phyloP scores from a whole-genome alignment of 352 stramenopile species.

The Phytophthora litchii region DNA sequence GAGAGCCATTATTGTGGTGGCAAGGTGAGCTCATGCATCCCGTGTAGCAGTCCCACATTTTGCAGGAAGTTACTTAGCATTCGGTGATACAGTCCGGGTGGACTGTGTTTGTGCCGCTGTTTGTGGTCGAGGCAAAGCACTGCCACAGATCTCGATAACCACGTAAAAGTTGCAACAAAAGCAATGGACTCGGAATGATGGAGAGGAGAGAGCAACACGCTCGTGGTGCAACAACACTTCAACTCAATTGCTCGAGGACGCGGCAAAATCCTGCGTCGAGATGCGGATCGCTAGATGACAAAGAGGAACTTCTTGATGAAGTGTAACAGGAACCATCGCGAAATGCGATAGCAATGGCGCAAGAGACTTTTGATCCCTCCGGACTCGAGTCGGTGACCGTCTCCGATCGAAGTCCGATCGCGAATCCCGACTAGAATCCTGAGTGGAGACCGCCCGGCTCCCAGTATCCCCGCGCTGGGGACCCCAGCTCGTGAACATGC shows the following conservation, averaged over 20 bases:
- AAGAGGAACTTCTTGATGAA: not conserved
- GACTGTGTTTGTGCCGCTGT: slow-evolving; percentile 31
- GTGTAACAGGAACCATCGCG: not conserved
- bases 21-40: not conserved
- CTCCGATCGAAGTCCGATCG: not conserved
- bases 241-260: slow-evolving; percentile 1
- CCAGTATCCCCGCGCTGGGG: too few relatives aligned
- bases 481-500: not conserved
- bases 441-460: not conserved
- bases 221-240: slow-evolving; percentile 8
- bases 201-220: slow-evolving; percentile 1
- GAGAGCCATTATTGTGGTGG: not conserved
- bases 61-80: not conserved
- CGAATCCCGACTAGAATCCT: not conserved
- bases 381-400: not conserved
- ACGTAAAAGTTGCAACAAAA: slow-evolving; percentile 27
- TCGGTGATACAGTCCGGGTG: slow-evolving; percentile 26
- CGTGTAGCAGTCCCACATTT: not conserved
- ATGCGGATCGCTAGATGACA: slow-evolving; percentile 2
- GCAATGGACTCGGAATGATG: not conserved
- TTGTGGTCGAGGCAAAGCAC: slow-evolving; percentile 31
- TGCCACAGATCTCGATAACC: slow-evolving; percentile 13
- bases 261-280: not conserved
- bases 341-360: slow-evolving; percentile 6
- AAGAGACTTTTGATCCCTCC: slow-evolving; percentile 10